phyloP scores from a whole-genome alignment of 352 stramenopile genomes.

The Phytophthora syringae region DNA sequence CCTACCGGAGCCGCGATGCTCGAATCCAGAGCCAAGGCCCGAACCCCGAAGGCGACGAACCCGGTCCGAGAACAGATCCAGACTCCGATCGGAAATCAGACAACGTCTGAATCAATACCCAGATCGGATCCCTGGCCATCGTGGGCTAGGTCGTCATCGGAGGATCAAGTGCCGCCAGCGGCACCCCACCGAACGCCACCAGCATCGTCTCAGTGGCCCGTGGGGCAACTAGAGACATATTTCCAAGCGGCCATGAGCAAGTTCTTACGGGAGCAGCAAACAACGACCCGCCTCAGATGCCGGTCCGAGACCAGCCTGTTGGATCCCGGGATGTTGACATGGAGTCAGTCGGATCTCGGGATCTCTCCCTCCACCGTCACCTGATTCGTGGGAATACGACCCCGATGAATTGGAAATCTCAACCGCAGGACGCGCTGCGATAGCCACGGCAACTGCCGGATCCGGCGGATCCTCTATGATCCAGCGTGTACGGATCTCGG shows the following conservation, averaged over 20 bases:
- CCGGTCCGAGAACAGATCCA: too few relatives aligned
- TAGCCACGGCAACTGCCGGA: neutral
- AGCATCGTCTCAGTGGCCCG: too few relatives aligned
- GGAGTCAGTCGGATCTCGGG: neutral
- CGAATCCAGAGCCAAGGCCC: neutral
- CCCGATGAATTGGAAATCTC: neutral
- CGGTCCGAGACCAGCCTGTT: too few relatives aligned
- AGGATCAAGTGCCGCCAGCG: too few relatives aligned
- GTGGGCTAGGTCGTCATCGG: too few relatives aligned
- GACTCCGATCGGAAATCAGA: too few relatives aligned
- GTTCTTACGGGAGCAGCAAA: neutral
- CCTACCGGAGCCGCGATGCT: neutral
- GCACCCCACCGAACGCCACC: too few relatives aligned
- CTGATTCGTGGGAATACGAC: neutral
- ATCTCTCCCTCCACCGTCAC: neutral
- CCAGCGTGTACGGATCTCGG: neutral
- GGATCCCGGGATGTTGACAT: neutral
- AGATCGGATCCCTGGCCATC: too few relatives aligned
- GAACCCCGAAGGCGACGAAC: neutral
- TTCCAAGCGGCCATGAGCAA: neutral
- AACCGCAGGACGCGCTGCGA: neutral
- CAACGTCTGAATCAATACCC: too few relatives aligned
- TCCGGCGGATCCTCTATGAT: neutral
- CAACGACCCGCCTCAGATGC: too few relatives aligned
- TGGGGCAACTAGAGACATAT: too few relatives aligned